Evolutionary conservation across 225 moss, liverwort and hornwort species (phyloP).

Genomic region (Anthoceros angustus): DNA sequence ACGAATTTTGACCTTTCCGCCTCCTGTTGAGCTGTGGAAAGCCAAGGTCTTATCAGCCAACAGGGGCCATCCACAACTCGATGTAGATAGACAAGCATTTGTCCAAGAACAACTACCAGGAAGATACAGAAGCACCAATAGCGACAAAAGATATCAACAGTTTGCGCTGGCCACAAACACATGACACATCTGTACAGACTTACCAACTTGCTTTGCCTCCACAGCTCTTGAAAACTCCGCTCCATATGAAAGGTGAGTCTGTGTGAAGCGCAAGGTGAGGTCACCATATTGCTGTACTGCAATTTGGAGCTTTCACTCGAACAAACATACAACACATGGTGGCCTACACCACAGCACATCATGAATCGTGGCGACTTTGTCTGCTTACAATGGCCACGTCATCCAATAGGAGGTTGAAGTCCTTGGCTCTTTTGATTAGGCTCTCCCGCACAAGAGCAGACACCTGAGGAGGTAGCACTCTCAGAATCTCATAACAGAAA

Average conservation of each 20-base stretch:
- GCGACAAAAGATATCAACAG: not conserved
- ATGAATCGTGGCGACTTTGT: not conserved
- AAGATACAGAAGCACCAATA: not conserved
- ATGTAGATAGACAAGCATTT: not conserved
- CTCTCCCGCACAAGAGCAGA: constrained; percentile 78
- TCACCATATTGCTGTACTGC: not conserved
- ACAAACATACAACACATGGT: not conserved
- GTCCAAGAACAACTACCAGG: not conserved
- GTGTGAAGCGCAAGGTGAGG: not conserved
- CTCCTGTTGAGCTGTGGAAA: constrained; percentile 58
- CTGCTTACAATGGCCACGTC: constrained; percentile 66
- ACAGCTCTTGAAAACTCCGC: constrained; percentile 76
- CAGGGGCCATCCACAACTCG: not conserved
- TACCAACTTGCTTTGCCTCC: constrained; percentile 91
- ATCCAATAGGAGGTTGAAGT: constrained; percentile 70
- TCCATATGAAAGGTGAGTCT: constrained; percentile 79
- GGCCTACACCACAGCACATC: not conserved
- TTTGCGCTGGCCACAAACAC: not conserved
- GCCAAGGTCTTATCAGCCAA: not conserved
- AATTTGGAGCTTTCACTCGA: not conserved
- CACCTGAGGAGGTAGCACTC: constrained; percentile 23
- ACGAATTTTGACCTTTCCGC: constrained; percentile 85
- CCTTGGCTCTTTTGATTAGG: constrained; percentile 53
- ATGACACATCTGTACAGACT: not conserved
- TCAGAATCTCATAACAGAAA: not conserved